These are phyloP conservation scores for Nicotiana benthamiana DNA, from an alignment of 257 asterid species.

Conservation along the genomic window DNA sequence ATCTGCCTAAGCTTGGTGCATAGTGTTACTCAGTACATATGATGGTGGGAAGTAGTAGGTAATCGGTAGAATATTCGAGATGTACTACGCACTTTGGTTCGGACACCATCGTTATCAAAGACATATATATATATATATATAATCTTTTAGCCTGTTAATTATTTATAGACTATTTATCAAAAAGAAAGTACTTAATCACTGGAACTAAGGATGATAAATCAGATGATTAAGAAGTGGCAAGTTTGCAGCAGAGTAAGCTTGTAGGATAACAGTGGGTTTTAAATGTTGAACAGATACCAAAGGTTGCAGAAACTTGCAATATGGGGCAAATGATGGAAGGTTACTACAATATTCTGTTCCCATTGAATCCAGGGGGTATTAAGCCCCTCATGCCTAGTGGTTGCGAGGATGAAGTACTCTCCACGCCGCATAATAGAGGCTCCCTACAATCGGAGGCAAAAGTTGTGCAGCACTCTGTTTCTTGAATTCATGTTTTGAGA, in stretches of 20 bases:
- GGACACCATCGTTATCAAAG: too few relatives aligned
- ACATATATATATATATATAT: too few relatives aligned
- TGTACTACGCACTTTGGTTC: too few relatives aligned
- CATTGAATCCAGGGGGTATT: constrained; percentile 79
- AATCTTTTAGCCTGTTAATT: too few relatives aligned
- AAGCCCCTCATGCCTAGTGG: constrained; percentile 52
- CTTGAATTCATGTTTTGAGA: constrained; percentile 6
- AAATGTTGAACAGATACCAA: constrained; percentile 57
- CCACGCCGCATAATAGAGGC: constrained; percentile 50
- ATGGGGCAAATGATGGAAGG: constrained; percentile 75
- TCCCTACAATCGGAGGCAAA: constrained; percentile 17
- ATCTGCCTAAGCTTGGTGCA: too few relatives aligned
- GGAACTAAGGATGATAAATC: neutral
- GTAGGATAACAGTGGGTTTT: neutral
- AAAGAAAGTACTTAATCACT: neutral
- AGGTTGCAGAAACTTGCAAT: constrained; percentile 85
- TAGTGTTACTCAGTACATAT: too few relatives aligned
- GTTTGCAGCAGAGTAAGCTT: too few relatives aligned
- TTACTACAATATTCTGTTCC: constrained; percentile 76
- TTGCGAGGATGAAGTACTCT: constrained; percentile 43
- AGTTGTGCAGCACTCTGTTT: constrained; percentile 16
- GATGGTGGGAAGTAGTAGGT: too few relatives aligned
- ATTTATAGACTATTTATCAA: neutral
- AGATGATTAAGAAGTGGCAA: neutral
- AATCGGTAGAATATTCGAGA: too few relatives aligned